Conservation (phyloP, 495 filamentous ascomycete species). For the Lindgomyces ingoldianus region DNA sequence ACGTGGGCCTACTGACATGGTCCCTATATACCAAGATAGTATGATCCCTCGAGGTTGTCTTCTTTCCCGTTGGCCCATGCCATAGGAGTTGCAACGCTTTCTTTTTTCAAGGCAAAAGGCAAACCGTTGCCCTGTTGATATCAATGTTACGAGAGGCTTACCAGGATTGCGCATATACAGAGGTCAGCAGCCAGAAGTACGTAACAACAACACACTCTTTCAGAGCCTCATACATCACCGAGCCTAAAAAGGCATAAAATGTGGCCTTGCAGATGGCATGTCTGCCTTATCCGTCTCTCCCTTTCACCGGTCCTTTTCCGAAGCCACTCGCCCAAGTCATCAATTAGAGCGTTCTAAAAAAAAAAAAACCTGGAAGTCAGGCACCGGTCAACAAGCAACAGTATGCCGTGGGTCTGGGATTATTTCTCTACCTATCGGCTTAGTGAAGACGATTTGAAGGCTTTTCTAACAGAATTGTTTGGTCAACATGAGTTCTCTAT, state of each 20-base stretch:
- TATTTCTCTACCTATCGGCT: slow-evolving; percentile 9
- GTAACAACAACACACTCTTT: not conserved
- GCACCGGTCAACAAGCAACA: not conserved
- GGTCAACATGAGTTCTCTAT: slow-evolving; percentile 7
- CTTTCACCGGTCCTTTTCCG: not conserved
- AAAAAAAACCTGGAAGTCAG: not conserved
- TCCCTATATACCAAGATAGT: too few relatives aligned
- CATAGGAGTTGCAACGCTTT: too few relatives aligned
- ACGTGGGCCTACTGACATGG: too few relatives aligned
- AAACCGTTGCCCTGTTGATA: not conserved
- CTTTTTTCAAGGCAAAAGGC: slow-evolving; percentile 3
- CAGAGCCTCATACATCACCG: not conserved
- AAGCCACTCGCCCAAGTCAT: not conserved
- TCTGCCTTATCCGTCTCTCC: not conserved
- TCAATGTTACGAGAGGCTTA: not conserved
- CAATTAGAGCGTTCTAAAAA: not conserved
- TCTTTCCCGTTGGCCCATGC: too few relatives aligned
- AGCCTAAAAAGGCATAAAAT: not conserved
- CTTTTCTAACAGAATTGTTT: not conserved
- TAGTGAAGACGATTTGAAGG: not conserved
- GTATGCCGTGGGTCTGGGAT: slow-evolving; percentile 10
- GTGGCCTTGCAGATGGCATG: not conserved
- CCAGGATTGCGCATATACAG: too few relatives aligned
- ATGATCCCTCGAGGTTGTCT: too few relatives aligned
- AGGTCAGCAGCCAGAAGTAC: too few relatives aligned